Conservation (phyloP, 176 grass and related monocot species). For the Eleusine coracana region DNA sequence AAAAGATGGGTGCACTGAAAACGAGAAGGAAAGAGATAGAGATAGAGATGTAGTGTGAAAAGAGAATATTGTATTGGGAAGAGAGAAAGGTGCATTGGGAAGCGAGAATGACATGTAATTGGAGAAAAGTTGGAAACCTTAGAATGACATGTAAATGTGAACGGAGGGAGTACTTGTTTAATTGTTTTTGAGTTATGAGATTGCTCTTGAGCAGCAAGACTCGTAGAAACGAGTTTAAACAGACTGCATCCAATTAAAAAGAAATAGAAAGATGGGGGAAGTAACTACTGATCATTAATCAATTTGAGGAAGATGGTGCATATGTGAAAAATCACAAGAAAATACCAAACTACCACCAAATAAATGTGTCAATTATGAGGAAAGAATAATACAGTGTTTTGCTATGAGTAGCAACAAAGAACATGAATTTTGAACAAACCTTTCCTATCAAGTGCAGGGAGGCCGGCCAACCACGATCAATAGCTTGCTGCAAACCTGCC, state of each 20-base stretch:
- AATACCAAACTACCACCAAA: constrained; percentile 2
- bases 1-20: too few relatives aligned
- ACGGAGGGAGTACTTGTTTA: too few relatives aligned
- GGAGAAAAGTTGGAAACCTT: too few relatives aligned
- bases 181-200: background rate
- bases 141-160: too few relatives aligned
- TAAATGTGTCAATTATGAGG: constrained; percentile 10
- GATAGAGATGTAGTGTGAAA: too few relatives aligned
- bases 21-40: too few relatives aligned
- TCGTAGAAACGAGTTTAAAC: background rate
- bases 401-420: constrained; percentile 19
- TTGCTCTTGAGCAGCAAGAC: background rate
- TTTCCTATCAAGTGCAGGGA: constrained; percentile 97
- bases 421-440: constrained; percentile 47
- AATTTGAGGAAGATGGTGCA: background rate
- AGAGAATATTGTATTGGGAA: too few relatives aligned
- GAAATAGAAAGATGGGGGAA: constrained; percentile 2
- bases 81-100: too few relatives aligned
- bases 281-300: background rate
- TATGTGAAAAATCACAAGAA: constrained; percentile 10
- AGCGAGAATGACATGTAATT: too few relatives aligned
- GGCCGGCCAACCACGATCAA: constrained; percentile 84
- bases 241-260: constrained; percentile 7
- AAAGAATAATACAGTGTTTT: background rate
- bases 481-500: constrained; percentile 71